These are phyloP conservation scores for Pyrenopolyporus hunteri DNA, from an alignment of 495 filamentous ascomycete genomes.

Conservation along the genomic window DNA sequence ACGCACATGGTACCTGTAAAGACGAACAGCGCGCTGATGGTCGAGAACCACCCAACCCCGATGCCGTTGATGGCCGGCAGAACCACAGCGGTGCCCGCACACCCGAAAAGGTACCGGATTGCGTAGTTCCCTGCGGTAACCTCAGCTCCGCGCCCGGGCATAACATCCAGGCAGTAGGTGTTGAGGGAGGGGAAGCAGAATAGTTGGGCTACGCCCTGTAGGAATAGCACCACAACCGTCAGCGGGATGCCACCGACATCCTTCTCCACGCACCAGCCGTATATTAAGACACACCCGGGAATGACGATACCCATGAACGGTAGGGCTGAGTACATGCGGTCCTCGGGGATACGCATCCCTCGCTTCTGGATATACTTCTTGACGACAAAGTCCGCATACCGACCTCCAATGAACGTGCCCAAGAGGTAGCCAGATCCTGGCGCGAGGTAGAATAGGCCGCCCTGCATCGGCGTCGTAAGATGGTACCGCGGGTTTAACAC, in stretches of 20 bases:
- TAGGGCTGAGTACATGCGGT: conserved; percentile 67
- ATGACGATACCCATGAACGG: conserved; percentile 65
- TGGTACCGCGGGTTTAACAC: conserved; percentile 75
- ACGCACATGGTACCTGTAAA: conserved; percentile 52
- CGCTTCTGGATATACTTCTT: conserved; percentile 66
- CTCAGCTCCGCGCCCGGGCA: conserved; percentile 68
- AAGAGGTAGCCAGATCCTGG: conserved; percentile 72
- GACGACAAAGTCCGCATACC: conserved; percentile 71
- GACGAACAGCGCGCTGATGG: conserved; percentile 63
- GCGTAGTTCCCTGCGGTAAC: conserved; percentile 78
- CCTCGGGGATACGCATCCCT: conserved; percentile 68
- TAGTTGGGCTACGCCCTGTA: conserved; percentile 73
- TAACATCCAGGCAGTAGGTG: conserved; percentile 78
- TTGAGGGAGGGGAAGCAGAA: conserved; percentile 77
- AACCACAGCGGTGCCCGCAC: conserved; percentile 67
- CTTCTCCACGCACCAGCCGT: conserved; percentile 75
- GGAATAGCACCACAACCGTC: conserved; percentile 71
- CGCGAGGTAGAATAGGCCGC: conserved; percentile 75
- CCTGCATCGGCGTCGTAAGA: conserved; percentile 68
- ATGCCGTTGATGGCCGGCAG: conserved; percentile 69
- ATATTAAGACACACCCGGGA: conserved; percentile 69
- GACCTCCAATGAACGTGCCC: conserved; percentile 73
- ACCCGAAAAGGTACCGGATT: conserved; percentile 71
- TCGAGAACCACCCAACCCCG: conserved; percentile 71
- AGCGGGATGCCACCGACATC: conserved; percentile 68